Percentiles rank a stretch among this genome's conserved stretches.
phyloP scores from a whole-genome alignment of 2,329 filamentous ascomycete species.

The Sporothrix variecibatus region DNA sequence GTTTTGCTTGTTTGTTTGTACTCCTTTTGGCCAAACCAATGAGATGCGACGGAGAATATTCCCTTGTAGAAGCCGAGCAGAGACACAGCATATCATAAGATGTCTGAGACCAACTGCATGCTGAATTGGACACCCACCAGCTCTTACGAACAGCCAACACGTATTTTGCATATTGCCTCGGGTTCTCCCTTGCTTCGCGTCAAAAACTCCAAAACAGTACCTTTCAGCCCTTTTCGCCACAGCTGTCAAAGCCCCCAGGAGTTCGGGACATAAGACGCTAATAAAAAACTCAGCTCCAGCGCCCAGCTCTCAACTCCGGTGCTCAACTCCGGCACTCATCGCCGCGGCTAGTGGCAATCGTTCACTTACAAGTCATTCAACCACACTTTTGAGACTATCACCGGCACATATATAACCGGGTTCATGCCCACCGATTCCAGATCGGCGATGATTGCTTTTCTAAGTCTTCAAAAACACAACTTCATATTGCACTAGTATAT shows the following conservation, averaged over 20 bases:
- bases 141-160: neutral
- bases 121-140: neutral
- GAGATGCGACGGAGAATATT: neutral
- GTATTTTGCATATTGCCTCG: slow-evolving; percentile 5
- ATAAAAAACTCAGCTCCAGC: neutral
- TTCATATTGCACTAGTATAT: neutral
- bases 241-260: no score
- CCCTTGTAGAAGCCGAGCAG: neutral
- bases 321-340: slow-evolving; percentile 17
- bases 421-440: neutral
- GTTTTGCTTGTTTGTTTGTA: neutral
- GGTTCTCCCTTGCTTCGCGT: neutral
- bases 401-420: slow-evolving; percentile 10
- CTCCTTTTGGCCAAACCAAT: neutral
- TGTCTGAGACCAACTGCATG: neutral
- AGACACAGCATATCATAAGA: neutral
- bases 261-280: neutral
- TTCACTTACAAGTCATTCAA: neutral
- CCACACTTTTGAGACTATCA: slow-evolving; percentile 1
- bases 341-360: neutral
- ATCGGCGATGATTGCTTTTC: neutral
- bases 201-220: neutral
- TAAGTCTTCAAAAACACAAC: neutral
- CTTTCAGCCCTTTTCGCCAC: neutral
- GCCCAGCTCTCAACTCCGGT: neutral